A percentile compares a stretch with the other conserved stretches of the same genome.
Conservation (phyloP, 2,329 filamentous ascomycete species). For the Diaporthe nobilis region DNA sequence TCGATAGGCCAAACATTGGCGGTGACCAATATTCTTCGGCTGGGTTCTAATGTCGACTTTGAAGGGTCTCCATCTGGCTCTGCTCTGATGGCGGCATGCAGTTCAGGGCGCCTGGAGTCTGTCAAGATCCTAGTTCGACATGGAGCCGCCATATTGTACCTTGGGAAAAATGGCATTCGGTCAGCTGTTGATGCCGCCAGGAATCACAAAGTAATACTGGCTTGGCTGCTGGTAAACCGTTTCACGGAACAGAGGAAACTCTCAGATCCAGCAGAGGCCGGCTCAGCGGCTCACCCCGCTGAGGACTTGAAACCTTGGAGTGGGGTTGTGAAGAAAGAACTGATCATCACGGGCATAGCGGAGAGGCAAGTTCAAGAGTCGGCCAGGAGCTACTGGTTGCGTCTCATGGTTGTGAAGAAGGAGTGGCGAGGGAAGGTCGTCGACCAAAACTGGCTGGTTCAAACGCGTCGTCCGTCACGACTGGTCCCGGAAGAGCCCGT, state of each 20-base stretch:
- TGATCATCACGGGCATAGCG: background rate
- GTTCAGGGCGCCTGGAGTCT: background rate
- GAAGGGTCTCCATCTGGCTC: constrained; percentile 15
- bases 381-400: background rate
- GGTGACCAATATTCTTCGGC: background rate
- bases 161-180: background rate
- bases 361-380: background rate
- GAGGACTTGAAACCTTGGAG: background rate
- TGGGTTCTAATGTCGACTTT: constrained; percentile 8
- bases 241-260: constrained; percentile 18
- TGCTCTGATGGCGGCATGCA: constrained; percentile 23
- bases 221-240: background rate
- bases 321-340: background rate
- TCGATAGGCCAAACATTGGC: background rate
- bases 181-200: constrained; percentile 2
- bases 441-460: background rate
- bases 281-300: no score
- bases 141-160: background rate
- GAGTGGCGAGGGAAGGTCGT: background rate
- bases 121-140: constrained; percentile 6
- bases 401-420: constrained; percentile 14
- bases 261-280: no score
- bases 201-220: background rate
- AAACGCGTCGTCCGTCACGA: background rate
- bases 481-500: constrained; percentile 1